Evolutionary conservation across 163 green algal genomes (phyloP), one percentile per base, ranked within the genome.

Genomic region (Picocystis sp.): DNA sequence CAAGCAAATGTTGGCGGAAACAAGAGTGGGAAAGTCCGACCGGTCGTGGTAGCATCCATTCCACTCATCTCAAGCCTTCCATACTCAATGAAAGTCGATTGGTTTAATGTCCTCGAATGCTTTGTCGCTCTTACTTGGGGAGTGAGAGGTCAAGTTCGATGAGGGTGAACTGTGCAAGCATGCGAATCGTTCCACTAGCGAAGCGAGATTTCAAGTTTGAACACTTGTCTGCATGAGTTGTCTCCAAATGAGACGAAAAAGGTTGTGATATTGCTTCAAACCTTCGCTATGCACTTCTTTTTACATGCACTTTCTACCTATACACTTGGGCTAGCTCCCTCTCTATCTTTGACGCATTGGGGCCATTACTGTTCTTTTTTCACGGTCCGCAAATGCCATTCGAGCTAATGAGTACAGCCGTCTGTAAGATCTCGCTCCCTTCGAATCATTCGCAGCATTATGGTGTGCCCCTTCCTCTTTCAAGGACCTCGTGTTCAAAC

Each of bases 221-320:
- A 94, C 91, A 1, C 89, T 86, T 0, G 89, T 93, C 71, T 95
- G 94, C 56, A 96, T 76, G n/a, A 96, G 65, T 65, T 87, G 78
- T 0, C 89, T 87, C 89, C 89, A 97, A 11, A 93, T 67, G 0
- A 69, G 68, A 68, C 96, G 88, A 65, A 95, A 94, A 11, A 56
- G 24, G 45, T 73, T 53, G 61, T 95, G 86, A 60, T 92, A 78
- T 24, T 53, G 23, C 14, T 43, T 45, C 21, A 66, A 38, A 14
- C 76, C 55, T 8, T 34, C 14, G 12, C 58, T 66, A 69, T 93
- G 85, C 33, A 58, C 60, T 23, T 62, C 50, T 15, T 45, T 23
- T 56, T 65, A 45, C 56, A 55, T 49, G 46, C 24, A 38, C 65
- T 43, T 53, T 47, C 59, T 77, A 53, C 41, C 64, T 46, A 34